Conservation (phyloP, 306 rosid genomes). For the Quercus suber region DNA sequence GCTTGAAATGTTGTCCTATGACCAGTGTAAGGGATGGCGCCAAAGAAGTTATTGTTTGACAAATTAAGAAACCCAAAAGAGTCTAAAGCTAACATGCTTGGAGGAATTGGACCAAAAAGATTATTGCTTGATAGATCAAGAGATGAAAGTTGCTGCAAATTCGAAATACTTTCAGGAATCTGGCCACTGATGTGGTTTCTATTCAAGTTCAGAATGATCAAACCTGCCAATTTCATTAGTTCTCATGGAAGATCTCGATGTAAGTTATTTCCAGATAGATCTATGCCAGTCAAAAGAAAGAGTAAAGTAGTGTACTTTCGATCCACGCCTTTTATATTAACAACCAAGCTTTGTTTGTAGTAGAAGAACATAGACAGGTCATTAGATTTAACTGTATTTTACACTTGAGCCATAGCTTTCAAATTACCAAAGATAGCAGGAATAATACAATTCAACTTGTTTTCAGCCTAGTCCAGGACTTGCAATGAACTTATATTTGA, state of each 20-base stretch:
- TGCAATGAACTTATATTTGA: slow-evolving; percentile 39
- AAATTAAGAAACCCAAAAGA: slow-evolving; percentile 36
- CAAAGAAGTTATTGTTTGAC: slow-evolving; percentile 36
- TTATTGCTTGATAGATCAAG: slow-evolving; percentile 46
- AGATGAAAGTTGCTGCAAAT: slow-evolving; percentile 24
- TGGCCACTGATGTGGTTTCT: slow-evolving; percentile 37
- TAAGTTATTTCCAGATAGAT: slow-evolving; percentile 43
- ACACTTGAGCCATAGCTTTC: slow-evolving; percentile 18
- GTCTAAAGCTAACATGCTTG: slow-evolving; percentile 30
- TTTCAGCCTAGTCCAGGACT: slow-evolving; percentile 40
- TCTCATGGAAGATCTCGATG: slow-evolving; percentile 33
- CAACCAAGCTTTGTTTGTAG: slow-evolving; percentile 28
- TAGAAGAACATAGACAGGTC: background rate
- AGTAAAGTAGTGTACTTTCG: slow-evolving; percentile 25
- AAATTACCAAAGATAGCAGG: slow-evolving; percentile 31
- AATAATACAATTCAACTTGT: slow-evolving; percentile 33
- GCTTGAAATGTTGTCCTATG: too few species aligned
- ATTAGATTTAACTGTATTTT: background rate
- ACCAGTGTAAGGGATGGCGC: slow-evolving; percentile 34
- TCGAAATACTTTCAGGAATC: slow-evolving; percentile 33
- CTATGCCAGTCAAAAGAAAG: slow-evolving; percentile 39
- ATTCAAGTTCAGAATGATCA: slow-evolving; percentile 36
- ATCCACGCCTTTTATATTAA: slow-evolving; percentile 6
- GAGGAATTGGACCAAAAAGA: slow-evolving; percentile 38
- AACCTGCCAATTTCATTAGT: slow-evolving; percentile 35